Base-by-base conservation (phyloP, 164 flowering plant species). In the Piper longum region DNA sequence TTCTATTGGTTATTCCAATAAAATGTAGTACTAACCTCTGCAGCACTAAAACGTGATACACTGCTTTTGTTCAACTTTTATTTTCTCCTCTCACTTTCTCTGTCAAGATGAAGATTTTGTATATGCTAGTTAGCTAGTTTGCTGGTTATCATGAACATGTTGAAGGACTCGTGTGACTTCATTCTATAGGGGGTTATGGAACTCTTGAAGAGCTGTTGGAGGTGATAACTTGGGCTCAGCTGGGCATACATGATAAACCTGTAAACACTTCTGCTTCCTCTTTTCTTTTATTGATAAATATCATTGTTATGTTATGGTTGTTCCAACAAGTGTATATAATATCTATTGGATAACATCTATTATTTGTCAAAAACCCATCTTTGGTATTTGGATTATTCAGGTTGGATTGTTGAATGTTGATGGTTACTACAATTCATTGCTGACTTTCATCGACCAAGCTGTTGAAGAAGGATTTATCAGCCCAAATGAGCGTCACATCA, bases 361-460 rank as follows among this genome's bases (percentile, higher is more conserved):
- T 26, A 26, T 26, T 26, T 26, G 36, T 26, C 1, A 26, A 26
- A 26, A 2, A 26, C 36, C 36, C 36, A 26, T 26, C 36, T 26
- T 26, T 26, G 36, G 36, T 26, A 26, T 26, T 26, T 26, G 36
- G 39, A 40, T 64, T 36, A 59, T 61, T 67, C 52, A 85, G 90
- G 87, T 85, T 70, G 91, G 91, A 52, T 70, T 85, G 70, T 54
- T 85, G 81, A 85, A 85, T 71, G 91, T 85, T 59, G 91, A 85
- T 74, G 91, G 88, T 2, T 85, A 82, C 68, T 85, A 85, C 76
- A 85, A 85, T 66, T 83, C 86, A 17, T 71, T 85, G 66, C 66
- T 85, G 57, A 79, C 88, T 16, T 85, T 85, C 70, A 81, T 85
- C 41, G 91, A 85, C 73, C 76, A 85, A 74, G 87, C 87, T 64